These are phyloP conservation scores for Elaeis guineensis DNA, from an alignment of 176 grass and related monocot genomes.

Conservation along the genomic window DNA sequence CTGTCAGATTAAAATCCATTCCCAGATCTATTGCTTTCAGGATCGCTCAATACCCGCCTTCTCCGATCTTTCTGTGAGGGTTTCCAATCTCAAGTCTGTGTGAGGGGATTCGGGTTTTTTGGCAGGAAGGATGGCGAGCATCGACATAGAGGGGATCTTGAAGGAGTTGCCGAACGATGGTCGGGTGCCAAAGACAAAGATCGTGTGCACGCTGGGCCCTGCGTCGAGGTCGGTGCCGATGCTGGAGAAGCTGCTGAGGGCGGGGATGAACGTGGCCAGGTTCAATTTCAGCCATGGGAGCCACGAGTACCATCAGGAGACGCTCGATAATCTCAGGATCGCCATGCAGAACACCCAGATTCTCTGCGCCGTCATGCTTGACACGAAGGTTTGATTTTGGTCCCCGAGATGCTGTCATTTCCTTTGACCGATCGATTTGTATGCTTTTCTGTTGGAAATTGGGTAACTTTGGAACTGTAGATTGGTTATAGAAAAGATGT, in stretches of 20 bases:
- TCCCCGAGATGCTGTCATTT: neutral
- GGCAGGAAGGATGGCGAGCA: slow-evolving; percentile 46
- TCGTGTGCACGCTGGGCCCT: slow-evolving; percentile 94
- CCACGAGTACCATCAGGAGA: slow-evolving; percentile 91
- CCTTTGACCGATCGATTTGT: too few species aligned
- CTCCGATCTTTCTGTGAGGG: too few species aligned
- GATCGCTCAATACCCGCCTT: too few species aligned
- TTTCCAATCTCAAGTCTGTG: too few species aligned
- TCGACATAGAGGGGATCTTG: slow-evolving; percentile 60
- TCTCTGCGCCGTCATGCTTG: slow-evolving; percentile 89
- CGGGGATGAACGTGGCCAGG: slow-evolving; percentile 89
- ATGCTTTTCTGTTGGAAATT: too few species aligned
- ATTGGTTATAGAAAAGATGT: too few species aligned
- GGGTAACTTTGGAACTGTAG: too few species aligned
- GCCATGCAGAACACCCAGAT: slow-evolving; percentile 89
- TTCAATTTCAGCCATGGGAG: slow-evolving; percentile 96
- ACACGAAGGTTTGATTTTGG: slow-evolving; percentile 50
- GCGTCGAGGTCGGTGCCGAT: slow-evolving; percentile 72
- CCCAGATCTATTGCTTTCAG: too few species aligned
- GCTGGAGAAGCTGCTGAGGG: slow-evolving; percentile 88
- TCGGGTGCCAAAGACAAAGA: slow-evolving; percentile 62
- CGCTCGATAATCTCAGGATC: slow-evolving; percentile 56
- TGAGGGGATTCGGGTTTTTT: too few species aligned
- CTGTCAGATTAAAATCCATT: too few species aligned
- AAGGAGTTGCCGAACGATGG: slow-evolving; percentile 31